Evolutionary conservation across 169 alveolate species (phyloP), one percentile per base, ranked within the genome.

Genomic region (Eimeria falciformis): DNA sequence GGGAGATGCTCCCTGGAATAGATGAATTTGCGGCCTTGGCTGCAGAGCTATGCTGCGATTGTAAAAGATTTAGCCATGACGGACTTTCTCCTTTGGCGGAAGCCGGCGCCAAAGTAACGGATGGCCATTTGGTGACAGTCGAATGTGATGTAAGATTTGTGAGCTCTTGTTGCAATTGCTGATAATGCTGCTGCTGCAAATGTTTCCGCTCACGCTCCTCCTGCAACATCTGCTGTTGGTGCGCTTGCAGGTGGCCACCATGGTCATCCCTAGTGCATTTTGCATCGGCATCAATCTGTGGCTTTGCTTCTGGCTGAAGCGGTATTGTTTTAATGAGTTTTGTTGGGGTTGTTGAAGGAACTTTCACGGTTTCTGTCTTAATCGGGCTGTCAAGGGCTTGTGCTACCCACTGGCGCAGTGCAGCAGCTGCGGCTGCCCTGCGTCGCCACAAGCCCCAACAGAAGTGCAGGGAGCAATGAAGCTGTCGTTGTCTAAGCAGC

Each of bases 361-460:
- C 11, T 12, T 12, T 12, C 18, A 50, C 23, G 23, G 62, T 21
- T 50, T 77, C 86, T 1, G 6, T 9, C 3, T 29, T 37, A 27
- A 33, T 21, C 11, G 89, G 89, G 46, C 55, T 81, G 5, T 75
- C 73, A 55, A 81, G 68, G 37, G 89, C 89, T 55, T 81, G 58
- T 33, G 56, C 56, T 55, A 81, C 89, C 89, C 89, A 81, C 43
- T 55, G 73, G 89, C 89, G 89, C 18, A 81, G 89, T 11, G 75
- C 43, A 0, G 27, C 47, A 43, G 89, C 89, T 6, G 89, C 43
- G 68, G 47, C 56, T 81, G 89, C 37, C 89, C 55, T 81, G 45
- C 75, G 89, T 81, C 56, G 43, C 89, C 89, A 79, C 27, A 79
- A 12, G n/a, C 12, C 53, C 89, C 89, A 79, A 55, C 89, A 79